A percentile compares a stretch with the other conserved stretches of the same genome.
Evolutionary conservation across 2,329 filamentous ascomycete species (phyloP).

Genomic region (Penicillium sp.): DNA sequence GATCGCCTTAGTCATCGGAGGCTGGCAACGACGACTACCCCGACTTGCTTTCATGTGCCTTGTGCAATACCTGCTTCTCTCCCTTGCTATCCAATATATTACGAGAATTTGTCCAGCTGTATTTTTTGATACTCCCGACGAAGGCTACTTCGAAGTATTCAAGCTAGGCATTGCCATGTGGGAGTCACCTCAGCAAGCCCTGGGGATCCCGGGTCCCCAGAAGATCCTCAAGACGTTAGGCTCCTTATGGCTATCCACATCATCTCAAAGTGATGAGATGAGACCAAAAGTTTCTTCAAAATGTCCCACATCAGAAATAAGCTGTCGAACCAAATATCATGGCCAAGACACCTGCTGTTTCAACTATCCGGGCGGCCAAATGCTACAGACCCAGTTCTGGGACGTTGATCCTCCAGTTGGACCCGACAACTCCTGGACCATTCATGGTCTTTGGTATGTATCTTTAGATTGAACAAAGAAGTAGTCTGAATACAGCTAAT

Average conservation of each 20-base stretch:
- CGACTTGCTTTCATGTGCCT: conserved; percentile 1
- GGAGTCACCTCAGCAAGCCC: conserved; percentile 23
- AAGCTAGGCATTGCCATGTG: conserved; percentile 17
- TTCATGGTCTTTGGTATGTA: conserved; percentile 69
- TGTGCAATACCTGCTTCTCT: neutral
- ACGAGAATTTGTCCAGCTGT: neutral
- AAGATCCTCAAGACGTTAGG: conserved; percentile 39
- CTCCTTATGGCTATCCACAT: conserved; percentile 34
- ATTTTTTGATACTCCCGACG: neutral
- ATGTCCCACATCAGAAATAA: conserved; percentile 51
- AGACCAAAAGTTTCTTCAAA: conserved; percentile 20
- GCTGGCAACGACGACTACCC: conserved; percentile 13
- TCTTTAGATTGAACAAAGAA: neutral
- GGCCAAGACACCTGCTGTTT: conserved; percentile 74
- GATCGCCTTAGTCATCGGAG: conserved; percentile 25
- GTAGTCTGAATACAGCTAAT: neutral
- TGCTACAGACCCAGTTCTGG: conserved; percentile 80
- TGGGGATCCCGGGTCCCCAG: conserved; percentile 39
- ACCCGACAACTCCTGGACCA: conserved; percentile 71
- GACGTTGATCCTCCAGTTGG: conserved; percentile 68
- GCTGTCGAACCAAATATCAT: conserved; percentile 66
- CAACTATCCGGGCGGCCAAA: conserved; percentile 70
- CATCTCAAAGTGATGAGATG: conserved; percentile 15
- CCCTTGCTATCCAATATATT: neutral
- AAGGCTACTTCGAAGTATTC: neutral